Conservation (phyloP, 768 basidiomycete genomes). For the Russula ochroleuca region DNA sequence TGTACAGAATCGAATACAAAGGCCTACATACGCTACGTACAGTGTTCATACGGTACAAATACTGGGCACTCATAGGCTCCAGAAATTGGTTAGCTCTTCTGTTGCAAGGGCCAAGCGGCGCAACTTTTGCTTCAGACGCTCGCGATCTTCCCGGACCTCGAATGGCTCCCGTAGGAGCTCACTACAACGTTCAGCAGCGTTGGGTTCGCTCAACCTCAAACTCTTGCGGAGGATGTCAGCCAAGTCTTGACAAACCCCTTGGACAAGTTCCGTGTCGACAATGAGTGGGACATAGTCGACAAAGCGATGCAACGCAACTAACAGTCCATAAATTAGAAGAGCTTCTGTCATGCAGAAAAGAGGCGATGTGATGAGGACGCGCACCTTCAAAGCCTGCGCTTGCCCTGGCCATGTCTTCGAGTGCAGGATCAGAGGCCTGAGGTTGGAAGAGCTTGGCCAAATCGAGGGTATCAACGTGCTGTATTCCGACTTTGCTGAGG, state of each 20-base stretch:
- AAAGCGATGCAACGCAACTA: conserved; percentile 21
- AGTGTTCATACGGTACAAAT: neutral
- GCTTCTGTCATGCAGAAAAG: neutral
- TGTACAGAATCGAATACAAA: neutral
- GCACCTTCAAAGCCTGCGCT: conserved; percentile 26
- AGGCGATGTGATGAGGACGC: neutral
- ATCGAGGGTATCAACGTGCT: neutral
- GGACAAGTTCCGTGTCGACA: conserved; percentile 24
- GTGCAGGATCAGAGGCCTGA: neutral
- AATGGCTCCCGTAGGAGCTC: conserved; percentile 7
- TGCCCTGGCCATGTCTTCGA: conserved; percentile 22
- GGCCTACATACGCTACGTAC: neutral
- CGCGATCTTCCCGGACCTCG: conserved; percentile 3
- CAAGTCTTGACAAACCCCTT: conserved; percentile 9
- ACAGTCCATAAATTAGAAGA: neutral
- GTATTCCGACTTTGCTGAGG: conserved; percentile 8
- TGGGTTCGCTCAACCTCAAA: conserved; percentile 12
- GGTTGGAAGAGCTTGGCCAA: conserved; percentile 16
- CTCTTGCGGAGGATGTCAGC: neutral
- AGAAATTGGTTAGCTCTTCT: conserved; percentile 9
- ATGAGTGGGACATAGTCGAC: conserved; percentile 21
- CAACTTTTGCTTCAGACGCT: neutral
- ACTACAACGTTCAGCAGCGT: conserved; percentile 12
- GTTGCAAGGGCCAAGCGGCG: conserved; percentile 5
- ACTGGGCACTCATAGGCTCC: neutral